Evolutionary conservation across 192 early-diverging fungal genomes (phyloP).

Genomic region (Podila clonocystis): DNA sequence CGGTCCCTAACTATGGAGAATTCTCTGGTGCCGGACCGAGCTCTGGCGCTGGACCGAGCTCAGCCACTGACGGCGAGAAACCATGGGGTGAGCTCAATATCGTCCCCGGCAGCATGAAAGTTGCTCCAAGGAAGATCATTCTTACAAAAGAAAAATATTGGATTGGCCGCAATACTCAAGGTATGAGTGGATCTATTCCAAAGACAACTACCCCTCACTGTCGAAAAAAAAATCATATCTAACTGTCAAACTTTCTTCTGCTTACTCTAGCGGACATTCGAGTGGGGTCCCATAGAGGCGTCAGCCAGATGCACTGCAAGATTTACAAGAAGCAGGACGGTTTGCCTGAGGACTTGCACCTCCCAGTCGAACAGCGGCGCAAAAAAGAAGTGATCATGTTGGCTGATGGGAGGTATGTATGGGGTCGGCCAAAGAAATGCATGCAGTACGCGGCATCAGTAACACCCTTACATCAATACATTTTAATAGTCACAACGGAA

Average conservation of each 20-base stretch:
- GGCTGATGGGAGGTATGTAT: slow-evolving; percentile 6
- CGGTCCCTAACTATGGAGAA: neutral
- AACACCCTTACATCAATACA: neutral
- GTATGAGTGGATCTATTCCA: neutral
- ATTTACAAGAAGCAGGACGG: slow-evolving; percentile 2
- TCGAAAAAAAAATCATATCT: no score
- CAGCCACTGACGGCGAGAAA: neutral
- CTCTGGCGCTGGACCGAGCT: neutral
- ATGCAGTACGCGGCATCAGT: neutral
- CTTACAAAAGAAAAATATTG: neutral
- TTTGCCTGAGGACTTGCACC: neutral
- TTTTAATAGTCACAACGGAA: slow-evolving; percentile 6
- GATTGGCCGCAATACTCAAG: neutral
- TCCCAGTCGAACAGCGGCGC: neutral
- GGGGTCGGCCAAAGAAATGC: neutral
- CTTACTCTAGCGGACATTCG: neutral
- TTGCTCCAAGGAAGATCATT: slow-evolving; percentile 18
- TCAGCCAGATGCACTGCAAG: slow-evolving; percentile 7
- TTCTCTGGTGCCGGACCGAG: neutral
- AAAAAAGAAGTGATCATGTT: slow-evolving; percentile 5
- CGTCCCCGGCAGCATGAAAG: slow-evolving; percentile 4
- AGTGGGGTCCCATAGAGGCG: neutral
- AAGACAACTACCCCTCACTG: neutral
- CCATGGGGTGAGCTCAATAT: slow-evolving; percentile 18
- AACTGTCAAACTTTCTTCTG: neutral